phyloP scores from a whole-genome alignment of 2,329 filamentous ascomycete species.

The Dendrostoma leiphaemia region DNA sequence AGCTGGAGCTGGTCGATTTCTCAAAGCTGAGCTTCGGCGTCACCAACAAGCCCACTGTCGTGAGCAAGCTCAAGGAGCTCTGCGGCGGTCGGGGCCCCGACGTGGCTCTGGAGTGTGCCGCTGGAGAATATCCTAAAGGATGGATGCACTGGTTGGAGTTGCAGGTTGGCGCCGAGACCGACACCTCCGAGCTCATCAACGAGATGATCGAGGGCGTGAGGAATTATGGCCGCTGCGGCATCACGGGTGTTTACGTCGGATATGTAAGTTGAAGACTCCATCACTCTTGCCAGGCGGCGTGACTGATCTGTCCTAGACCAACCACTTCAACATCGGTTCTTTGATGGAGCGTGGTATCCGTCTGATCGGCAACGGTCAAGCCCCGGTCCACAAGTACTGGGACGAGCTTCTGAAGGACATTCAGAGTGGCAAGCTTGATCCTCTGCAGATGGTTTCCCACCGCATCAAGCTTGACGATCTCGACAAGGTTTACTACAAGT shows the following conservation, averaged over 20 bases:
- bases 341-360: conserved; percentile 86
- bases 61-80: conserved; percentile 70
- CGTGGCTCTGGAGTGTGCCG: conserved; percentile 65
- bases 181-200: conserved; percentile 78
- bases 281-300: neutral
- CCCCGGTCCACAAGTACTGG: conserved; percentile 83
- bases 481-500: conserved; percentile 63
- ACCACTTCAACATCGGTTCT: conserved; percentile 80
- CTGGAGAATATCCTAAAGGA: conserved; percentile 60
- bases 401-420: conserved; percentile 69
- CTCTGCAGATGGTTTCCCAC: conserved; percentile 78
- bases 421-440: conserved; percentile 66
- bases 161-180: conserved; percentile 70
- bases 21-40: conserved; percentile 57
- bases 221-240: conserved; percentile 70
- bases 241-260: conserved; percentile 70
- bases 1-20: conserved; percentile 70
- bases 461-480: conserved; percentile 73
- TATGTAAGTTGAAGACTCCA: conserved; percentile 41
- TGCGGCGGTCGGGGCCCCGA: conserved; percentile 72
- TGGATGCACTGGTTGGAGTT: conserved; percentile 60
- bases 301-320: conserved; percentile 48
- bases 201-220: conserved; percentile 75
- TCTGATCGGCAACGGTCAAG: conserved; percentile 66
- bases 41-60: conserved; percentile 60